phyloP scores from a whole-genome alignment of 768 basidiomycete genomes.

The Mycena latifolia region DNA sequence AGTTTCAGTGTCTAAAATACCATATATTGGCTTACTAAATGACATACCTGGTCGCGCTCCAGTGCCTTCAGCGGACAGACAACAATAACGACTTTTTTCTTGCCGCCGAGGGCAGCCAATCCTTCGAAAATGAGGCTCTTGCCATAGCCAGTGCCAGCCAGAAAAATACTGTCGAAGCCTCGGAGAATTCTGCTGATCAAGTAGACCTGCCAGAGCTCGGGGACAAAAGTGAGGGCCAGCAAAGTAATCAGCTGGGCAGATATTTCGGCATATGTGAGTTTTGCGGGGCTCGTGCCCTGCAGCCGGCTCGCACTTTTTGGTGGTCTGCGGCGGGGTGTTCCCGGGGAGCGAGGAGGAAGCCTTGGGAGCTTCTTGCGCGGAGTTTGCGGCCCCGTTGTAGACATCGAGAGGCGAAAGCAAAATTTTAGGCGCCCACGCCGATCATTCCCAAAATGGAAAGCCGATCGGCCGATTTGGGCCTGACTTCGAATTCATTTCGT shows the following conservation, averaged over 20 bases:
- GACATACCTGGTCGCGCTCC: constrained; percentile 44
- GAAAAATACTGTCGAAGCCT: constrained; percentile 43
- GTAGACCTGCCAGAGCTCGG: constrained; percentile 29
- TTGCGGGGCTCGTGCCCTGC: neutral
- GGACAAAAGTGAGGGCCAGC: constrained; percentile 26
- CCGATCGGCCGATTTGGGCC: neutral
- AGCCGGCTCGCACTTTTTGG: neutral
- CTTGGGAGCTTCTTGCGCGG: neutral
- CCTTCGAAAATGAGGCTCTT: constrained; percentile 45
- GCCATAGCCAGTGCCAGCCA: no score
- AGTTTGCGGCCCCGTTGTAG: neutral
- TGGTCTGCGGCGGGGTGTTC: neutral
- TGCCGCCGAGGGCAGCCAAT: constrained; percentile 34
- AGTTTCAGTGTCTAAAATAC: no score
- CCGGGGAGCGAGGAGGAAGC: neutral
- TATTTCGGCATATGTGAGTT: neutral
- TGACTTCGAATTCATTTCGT: no score
- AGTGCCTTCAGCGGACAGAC: constrained; percentile 45
- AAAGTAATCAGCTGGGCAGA: neutral
- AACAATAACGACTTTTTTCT: constrained; percentile 38
- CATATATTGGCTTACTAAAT: neutral
- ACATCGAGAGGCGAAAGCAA: neutral
- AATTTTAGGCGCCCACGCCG: neutral
- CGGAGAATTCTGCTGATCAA: constrained; percentile 24
- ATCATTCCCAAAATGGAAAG: neutral